Percentiles rank a stretch among this genome's conserved stretches.
Conservation (phyloP, 495 filamentous ascomycete genomes). For the Penicillium atrosanguineum region DNA sequence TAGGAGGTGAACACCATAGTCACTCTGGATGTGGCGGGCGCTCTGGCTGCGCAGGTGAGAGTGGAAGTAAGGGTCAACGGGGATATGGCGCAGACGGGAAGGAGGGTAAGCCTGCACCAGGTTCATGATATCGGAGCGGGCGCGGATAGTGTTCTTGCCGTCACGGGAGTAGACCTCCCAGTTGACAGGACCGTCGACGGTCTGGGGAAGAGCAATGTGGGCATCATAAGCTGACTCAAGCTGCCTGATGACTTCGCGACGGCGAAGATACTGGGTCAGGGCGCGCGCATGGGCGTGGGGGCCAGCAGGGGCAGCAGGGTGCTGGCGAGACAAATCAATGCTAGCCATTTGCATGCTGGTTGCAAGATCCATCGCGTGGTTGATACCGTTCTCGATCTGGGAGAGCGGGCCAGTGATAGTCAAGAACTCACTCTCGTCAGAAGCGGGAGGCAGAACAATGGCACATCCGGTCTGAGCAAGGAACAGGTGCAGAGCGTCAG, state of each 20-base stretch:
- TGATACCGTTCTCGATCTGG: conserved; percentile 66
- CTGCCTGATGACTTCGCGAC: conserved; percentile 71
- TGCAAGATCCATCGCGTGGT: conserved; percentile 78
- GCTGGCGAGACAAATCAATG: conserved; percentile 74
- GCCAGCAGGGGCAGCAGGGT: conserved; percentile 68
- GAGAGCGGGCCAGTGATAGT: conserved; percentile 79
- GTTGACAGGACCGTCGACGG: conserved; percentile 58
- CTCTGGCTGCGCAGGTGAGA: conserved; percentile 65
- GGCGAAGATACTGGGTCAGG: conserved; percentile 76
- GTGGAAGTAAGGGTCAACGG: conserved; percentile 86
- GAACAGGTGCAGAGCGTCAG: conserved; percentile 77
- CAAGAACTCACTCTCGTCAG: conserved; percentile 73
- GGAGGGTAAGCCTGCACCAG: conserved; percentile 80
- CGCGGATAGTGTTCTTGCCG: conserved; percentile 76
- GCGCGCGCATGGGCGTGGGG: conserved; percentile 76
- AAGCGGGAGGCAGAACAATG: conserved; percentile 69
- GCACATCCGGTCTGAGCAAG: conserved; percentile 87
- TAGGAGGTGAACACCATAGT: conserved; percentile 77
- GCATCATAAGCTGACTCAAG: conserved; percentile 76
- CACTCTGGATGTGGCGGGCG: conserved; percentile 59
- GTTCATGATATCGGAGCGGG: conserved; percentile 75
- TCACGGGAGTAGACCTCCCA: conserved; percentile 87
- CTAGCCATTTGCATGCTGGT: conserved; percentile 74
- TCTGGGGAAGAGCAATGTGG: conserved; percentile 72
- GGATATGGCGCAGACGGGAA: conserved; percentile 62